Base-by-base conservation (phyloP, 371 early-diverging fungal genomes). In the Apophysomyces elegans region DNA sequence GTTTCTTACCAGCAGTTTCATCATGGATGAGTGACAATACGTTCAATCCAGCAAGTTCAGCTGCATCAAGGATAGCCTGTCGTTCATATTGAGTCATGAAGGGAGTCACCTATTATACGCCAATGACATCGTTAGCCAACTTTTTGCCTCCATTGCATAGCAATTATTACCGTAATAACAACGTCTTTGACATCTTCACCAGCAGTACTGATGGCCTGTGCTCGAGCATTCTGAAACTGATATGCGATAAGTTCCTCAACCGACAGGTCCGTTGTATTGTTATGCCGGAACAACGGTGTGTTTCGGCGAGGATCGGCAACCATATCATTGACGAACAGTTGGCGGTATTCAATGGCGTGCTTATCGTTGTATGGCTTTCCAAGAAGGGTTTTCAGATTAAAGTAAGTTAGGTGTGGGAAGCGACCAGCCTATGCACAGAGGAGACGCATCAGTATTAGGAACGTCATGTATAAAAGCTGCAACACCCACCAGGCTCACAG, bases 161-260 rank as follows among this genome's bases (percentile, higher is more conserved):
- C 35, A 8, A 58, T 1, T 58, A 75, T 73, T 78, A 95, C 96
- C 13, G 97, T 93, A 50, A 97, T 90, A 18, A 97, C 96, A 54
- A 90, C 92, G 65, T 96, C 98, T 62, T 85, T 86, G 32, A 96
- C 91, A 16, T 73, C 64, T 63, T 93, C 91, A 44, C 86, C 87
- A 45, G 96, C 95, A 54, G 90, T 86, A 26, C 79, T 84, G 50
- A 88, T 88, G 44, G 95, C 97, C 77, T 92, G 93, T 61, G 88
- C 74, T 76, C 89, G 91, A 11, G 96, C 96, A 45, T 96, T 87
- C 32, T 89, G 87, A 63, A 99, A 88, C 75, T 96, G 95, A 90
- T 96, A 95, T 4, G 96, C 98, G 58, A 96, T 90, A 18, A 97
- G 78, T 70, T 99, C 97, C 73, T 96, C 96, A 26, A 91, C 90